Percentiles rank a stretch among this genome's conserved stretches.
These are phyloP conservation scores for Priceomyces fermenticarens DNA, from an alignment of 805 yeast genomes.

Conservation along the genomic window DNA sequence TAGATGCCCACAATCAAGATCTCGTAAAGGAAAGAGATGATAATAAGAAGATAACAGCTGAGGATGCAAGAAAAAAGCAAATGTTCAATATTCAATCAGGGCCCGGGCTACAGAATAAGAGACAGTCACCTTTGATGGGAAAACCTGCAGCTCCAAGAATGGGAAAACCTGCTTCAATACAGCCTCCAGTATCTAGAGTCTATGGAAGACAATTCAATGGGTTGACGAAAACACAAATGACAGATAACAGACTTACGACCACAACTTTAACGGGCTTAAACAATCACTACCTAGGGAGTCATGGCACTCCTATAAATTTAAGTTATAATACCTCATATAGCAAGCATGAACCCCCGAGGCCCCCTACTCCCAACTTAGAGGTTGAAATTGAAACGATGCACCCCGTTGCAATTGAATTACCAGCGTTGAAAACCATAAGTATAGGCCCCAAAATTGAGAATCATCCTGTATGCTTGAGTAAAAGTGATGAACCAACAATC, in stretches of 20 bases:
- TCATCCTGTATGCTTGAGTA: constrained; percentile 31
- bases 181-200: constrained; percentile 39
- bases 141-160: constrained; percentile 35
- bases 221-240: constrained; percentile 12
- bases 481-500: constrained; percentile 26
- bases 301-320: constrained; percentile 14
- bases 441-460: constrained; percentile 15
- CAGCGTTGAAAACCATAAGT: constrained; percentile 24
- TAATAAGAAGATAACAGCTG: constrained; percentile 15
- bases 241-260: constrained; percentile 20
- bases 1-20: constrained; percentile 33
- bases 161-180: constrained; percentile 46
- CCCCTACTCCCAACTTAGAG: constrained; percentile 37
- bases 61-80: constrained; percentile 18
- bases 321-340: constrained; percentile 14
- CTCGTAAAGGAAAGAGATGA: constrained; percentile 20
- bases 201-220: constrained; percentile 24
- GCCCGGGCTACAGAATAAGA: constrained; percentile 5
- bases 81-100: constrained; percentile 1
- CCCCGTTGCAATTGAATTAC: constrained; percentile 18
- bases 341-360: constrained; percentile 18
- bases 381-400: constrained; percentile 26
- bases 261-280: constrained; percentile 18
- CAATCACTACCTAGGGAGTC: constrained; percentile 16
- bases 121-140: constrained; percentile 28